Conservation (phyloP, 768 basidiomycete genomes). For the Hirschioporus abietinus region DNA sequence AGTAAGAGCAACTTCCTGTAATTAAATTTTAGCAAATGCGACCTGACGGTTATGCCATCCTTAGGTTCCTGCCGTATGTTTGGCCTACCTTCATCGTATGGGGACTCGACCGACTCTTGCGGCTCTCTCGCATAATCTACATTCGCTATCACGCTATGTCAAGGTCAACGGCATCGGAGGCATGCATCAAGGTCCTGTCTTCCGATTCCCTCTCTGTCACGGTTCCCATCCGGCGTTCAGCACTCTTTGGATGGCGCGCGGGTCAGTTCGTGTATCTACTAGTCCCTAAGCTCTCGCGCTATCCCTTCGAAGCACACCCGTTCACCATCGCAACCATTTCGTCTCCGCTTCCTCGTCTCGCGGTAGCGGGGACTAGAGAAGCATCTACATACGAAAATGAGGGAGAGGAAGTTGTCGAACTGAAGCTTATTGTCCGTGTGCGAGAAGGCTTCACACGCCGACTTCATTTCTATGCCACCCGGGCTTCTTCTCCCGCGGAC, state of each 20-base stretch:
- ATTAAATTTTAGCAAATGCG: background rate
- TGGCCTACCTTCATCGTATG: slow-evolving; percentile 51
- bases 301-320: slow-evolving; percentile 52
- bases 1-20: background rate
- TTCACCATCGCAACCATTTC: slow-evolving; percentile 51
- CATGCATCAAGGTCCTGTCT: slow-evolving; percentile 37
- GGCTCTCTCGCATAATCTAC: slow-evolving; percentile 37
- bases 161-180: slow-evolving; percentile 24
- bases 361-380: background rate
- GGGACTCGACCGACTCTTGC: slow-evolving; percentile 49
- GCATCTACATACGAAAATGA: slow-evolving; percentile 4
- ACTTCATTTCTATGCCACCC: slow-evolving; percentile 20
- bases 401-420: slow-evolving; percentile 20
- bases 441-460: slow-evolving; percentile 55
- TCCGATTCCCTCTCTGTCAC: slow-evolving; percentile 36
- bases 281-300: slow-evolving; percentile 39
- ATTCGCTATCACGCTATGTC: slow-evolving; percentile 38
- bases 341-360: slow-evolving; percentile 1
- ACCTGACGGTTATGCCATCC: background rate
- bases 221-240: slow-evolving; percentile 37
- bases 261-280: slow-evolving; percentile 52
- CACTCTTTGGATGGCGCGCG: slow-evolving; percentile 45
- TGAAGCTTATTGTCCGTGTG: slow-evolving; percentile 56
- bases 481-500: slow-evolving; percentile 24
- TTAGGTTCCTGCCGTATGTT: slow-evolving; percentile 29